phyloP scores from a whole-genome alignment of 164 flowering plant genomes.

The Chloranthus sessilifolius region DNA sequence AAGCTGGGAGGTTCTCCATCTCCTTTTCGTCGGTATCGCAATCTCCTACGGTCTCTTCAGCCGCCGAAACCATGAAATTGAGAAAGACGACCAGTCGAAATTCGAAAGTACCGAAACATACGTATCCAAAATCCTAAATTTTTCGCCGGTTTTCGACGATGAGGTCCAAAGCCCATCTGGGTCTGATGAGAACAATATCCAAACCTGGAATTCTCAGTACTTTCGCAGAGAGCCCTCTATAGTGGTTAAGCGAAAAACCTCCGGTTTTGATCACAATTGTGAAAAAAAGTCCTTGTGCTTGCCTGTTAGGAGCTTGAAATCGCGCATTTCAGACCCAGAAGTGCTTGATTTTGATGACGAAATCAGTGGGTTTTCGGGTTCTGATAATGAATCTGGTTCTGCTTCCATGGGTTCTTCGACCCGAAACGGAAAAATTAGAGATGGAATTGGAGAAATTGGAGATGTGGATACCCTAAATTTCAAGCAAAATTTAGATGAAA shows the following conservation, averaged over 20 bases:
- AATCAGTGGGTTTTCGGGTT: conserved; percentile 13
- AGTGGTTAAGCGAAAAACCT: conserved; percentile 42
- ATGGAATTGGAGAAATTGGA: conserved; percentile 23
- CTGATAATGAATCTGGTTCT: conserved; percentile 25
- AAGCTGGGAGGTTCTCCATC: conserved; percentile 91
- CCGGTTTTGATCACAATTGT: conserved; percentile 23
- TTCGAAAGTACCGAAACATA: conserved; percentile 51
- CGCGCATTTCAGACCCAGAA: conserved; percentile 34
- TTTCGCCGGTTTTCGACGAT: conserved; percentile 75
- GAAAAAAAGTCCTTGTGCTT: conserved; percentile 53
- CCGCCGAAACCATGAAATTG: conserved; percentile 43
- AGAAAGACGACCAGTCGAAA: conserved; percentile 32
- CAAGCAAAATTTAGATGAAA: too few relatives aligned
- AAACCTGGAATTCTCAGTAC: conserved; percentile 71
- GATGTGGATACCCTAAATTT: conserved; percentile 19
- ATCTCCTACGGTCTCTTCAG: conserved; percentile 90
- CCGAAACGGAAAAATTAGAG: conserved; percentile 1
- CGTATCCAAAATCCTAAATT: conserved; percentile 67
- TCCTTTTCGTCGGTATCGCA: conserved; percentile 81
- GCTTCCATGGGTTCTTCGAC: conserved; percentile 14
- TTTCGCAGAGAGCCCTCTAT: conserved; percentile 47
- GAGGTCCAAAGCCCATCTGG: conserved; percentile 42
- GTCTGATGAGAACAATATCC: conserved; percentile 46
- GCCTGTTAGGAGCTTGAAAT: conserved; percentile 84
- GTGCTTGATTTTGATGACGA: conserved; percentile 15